Percentiles rank a stretch among this genome's conserved stretches.
phyloP scores from a whole-genome alignment of 2,329 filamentous ascomycete species.

The Colletotrichum caudatum region DNA sequence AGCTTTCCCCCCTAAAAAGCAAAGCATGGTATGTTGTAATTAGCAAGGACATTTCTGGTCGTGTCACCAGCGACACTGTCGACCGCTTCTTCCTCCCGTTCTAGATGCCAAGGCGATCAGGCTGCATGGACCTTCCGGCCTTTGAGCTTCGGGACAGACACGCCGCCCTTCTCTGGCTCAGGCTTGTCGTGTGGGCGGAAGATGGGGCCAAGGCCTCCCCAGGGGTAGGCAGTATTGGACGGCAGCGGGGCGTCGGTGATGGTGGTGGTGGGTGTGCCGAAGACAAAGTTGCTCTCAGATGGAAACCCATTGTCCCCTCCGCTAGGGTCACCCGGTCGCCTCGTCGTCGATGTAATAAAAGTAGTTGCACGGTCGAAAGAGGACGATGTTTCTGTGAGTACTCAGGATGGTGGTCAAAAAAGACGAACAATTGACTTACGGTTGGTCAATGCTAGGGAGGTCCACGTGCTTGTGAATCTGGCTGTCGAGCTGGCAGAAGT shows the following conservation, averaged over 20 bases:
- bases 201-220: conserved; percentile 52
- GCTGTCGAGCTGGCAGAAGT: conserved; percentile 13
- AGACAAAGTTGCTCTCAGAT: background rate
- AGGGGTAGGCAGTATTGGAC: conserved; percentile 51
- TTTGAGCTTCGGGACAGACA: background rate
- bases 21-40: background rate
- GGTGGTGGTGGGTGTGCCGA: conserved; percentile 30
- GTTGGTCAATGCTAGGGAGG: background rate
- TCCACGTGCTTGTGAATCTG: conserved; percentile 11
- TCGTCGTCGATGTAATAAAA: conserved; percentile 35
- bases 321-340: background rate
- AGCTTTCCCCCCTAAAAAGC: background rate
- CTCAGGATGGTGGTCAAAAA: background rate
- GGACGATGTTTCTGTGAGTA: conserved; percentile 10
- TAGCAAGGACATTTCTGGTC: background rate
- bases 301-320: background rate
- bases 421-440: background rate
- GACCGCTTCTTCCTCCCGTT: background rate
- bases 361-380: conserved; percentile 16
- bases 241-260: conserved; percentile 43
- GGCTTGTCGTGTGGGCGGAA: conserved; percentile 52
- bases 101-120: background rate
- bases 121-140: background rate
- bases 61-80: background rate
- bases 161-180: conserved; percentile 34